Percentiles rank a stretch among this genome's conserved stretches.
These are phyloP conservation scores for Pulicaria dysenterica DNA, from an alignment of 129 eudicot genomes.

Conservation along the genomic window DNA sequence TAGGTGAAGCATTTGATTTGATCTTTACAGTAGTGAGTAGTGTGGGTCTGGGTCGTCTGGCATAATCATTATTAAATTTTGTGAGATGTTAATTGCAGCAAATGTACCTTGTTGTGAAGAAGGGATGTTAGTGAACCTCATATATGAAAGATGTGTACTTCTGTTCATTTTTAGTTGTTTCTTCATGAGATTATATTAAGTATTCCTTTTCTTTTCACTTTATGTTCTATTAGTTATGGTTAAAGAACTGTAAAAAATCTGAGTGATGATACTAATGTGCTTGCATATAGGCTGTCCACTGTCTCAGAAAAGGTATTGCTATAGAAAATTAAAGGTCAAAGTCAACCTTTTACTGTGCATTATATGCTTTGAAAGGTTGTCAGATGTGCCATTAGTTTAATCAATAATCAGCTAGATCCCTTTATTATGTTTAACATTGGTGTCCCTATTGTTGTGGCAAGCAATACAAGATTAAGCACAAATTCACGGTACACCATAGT, in stretches of 20 bases:
- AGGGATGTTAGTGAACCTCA: conserved; percentile 11
- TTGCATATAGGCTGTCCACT: not conserved
- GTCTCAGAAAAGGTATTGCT: not conserved
- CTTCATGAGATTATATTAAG: not conserved
- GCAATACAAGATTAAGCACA: not conserved
- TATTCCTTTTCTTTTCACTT: not conserved
- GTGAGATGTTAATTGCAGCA: not conserved
- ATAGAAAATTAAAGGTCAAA: not conserved
- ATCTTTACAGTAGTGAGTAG: conserved; percentile 3
- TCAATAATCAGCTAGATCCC: not conserved
- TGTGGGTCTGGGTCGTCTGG: conserved; percentile 8
- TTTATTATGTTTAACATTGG: not conserved
- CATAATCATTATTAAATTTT: not conserved
- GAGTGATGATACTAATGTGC: conserved; percentile 5
- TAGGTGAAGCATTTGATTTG: conserved; percentile 2
- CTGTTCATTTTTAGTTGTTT: not conserved
- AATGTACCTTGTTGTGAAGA: conserved; percentile 9
- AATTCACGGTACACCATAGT: not conserved
- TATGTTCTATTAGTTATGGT: not conserved
- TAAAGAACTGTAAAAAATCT: not conserved
- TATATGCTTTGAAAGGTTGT: not conserved
- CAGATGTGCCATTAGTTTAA: not conserved
- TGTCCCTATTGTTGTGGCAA: conserved; percentile 22
- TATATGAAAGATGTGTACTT: not conserved
- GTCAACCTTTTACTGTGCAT: not conserved